Conservation (phyloP, 768 basidiomycete species). For the Boletus insuetus region DNA sequence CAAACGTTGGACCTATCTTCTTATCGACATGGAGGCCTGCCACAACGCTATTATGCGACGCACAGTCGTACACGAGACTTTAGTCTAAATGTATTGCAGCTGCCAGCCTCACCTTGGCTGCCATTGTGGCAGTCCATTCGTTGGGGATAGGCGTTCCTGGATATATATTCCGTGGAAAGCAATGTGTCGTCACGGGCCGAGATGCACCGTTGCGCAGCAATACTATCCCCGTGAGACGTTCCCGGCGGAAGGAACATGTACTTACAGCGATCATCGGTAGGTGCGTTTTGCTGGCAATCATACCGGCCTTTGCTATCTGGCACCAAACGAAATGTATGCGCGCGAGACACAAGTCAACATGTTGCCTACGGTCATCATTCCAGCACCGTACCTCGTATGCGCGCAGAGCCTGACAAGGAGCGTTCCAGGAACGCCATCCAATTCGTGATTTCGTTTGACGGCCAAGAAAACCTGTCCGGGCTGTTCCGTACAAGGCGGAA, state of each 20-base stretch:
- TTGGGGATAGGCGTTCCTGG: background rate
- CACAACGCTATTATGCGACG: background rate
- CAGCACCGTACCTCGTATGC: background rate
- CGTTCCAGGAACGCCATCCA: constrained; percentile 2
- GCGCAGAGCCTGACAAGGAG: background rate
- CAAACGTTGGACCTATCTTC: constrained; percentile 6
- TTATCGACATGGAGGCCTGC: constrained; percentile 3
- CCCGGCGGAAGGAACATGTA: constrained; percentile 1
- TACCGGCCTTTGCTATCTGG: too few species aligned
- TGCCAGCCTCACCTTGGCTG: background rate
- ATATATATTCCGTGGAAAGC: background rate
- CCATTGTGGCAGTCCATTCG: background rate
- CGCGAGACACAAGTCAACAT: background rate
- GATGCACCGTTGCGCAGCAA: background rate
- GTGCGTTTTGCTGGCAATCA: background rate
- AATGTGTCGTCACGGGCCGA: background rate
- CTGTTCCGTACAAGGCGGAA: constrained; percentile 6
- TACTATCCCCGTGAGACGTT: background rate
- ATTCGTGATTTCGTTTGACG: background rate
- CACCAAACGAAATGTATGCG: too few species aligned
- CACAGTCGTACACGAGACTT: background rate
- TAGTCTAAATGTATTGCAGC: background rate
- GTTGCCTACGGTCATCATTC: constrained; percentile 1
- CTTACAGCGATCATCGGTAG: background rate
- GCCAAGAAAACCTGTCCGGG: background rate